Base-by-base conservation (phyloP, 352 stramenopile genomes). In the Globisporangium echinulatum region DNA sequence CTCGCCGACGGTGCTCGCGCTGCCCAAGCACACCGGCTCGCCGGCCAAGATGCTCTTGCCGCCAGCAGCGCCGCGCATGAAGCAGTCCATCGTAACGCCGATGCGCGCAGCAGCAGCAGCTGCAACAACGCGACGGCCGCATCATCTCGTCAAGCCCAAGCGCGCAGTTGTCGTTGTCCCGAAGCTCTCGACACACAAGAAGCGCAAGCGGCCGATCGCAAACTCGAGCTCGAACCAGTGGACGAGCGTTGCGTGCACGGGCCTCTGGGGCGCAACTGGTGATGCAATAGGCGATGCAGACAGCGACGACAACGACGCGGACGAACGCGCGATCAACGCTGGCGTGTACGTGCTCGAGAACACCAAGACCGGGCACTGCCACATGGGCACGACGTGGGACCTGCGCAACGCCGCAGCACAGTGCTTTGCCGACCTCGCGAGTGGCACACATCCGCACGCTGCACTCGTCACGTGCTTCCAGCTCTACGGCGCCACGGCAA, bases 301-400 rank as follows among this genome's bases (percentile, higher is more conserved):
- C 14, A 9, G 46, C 44, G 17, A 67, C 13, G 54, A 61, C 11
- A 47, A 38, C 19, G 51, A 58, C 7, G 59, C 54, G n/a, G 63
- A 60, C 36, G 57, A 43, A 7, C 56, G 74, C 9, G 65, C 75
- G 52, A 66, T 91, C 49, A 77, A 91, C 61, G 77, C 82, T 8
- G 79, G 82, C 7, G 80, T 91, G 19, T 90, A 88, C 53, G 57
- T 79, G 58, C 49, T 91, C 5, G 70, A 87, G 68, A 88, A 82
- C 66, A 17, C 53, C n/a, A 77, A 77, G 59, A 86, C 75, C 6
- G 82, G 79, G 11, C 82, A 87, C 63, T 62, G 64, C 37, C 80
- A 74, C 65, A 74, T 90, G 9, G 74, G 82, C 37, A 84, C 75
- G 56, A 90, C 79, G n/a, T 91, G 79, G 82, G 82, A 91, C 49